phyloP scores from a whole-genome alignment of 257 asterid genomes.

The Perilla frutescens region DNA sequence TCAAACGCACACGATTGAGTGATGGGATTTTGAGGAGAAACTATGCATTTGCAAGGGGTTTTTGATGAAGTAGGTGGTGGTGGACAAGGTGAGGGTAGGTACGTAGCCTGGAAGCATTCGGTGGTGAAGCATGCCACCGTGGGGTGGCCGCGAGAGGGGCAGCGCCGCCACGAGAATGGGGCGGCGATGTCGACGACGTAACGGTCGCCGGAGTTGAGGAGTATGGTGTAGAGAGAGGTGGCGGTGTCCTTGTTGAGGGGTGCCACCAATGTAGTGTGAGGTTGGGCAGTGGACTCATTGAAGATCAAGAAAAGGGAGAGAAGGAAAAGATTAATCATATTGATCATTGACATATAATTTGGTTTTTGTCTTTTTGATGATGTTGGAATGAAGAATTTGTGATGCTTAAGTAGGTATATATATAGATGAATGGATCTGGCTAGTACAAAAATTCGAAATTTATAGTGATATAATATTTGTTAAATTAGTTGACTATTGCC shows the following conservation, averaged over 20 bases:
- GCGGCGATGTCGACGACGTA: conserved; percentile 43
- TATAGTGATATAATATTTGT: no score
- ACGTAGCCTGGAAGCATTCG: conserved; percentile 43
- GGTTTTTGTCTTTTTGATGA: background rate
- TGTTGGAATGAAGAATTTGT: conserved; percentile 5
- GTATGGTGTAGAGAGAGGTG: conserved; percentile 45
- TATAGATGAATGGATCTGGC: background rate
- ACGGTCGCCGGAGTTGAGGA: conserved; percentile 32
- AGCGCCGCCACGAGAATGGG: conserved; percentile 44
- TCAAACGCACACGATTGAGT: conserved; percentile 34
- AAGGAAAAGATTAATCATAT: conserved; percentile 14
- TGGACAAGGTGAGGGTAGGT: conserved; percentile 27
- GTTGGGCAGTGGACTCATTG: conserved; percentile 33
- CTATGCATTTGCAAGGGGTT: conserved; percentile 42
- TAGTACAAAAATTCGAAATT: no score
- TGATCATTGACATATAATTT: conserved; percentile 17
- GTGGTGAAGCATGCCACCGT: conserved; percentile 38
- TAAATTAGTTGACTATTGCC: background rate
- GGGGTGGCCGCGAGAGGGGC: conserved; percentile 34
- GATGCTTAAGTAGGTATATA: background rate
- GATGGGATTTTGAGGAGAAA: conserved; percentile 40
- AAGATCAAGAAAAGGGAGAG: conserved; percentile 30
- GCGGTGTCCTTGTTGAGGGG: conserved; percentile 41
- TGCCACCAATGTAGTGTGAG: conserved; percentile 38
- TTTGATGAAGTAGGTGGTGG: background rate